Evolutionary conservation across 768 basidiomycete species (phyloP).

Genomic region (Podaxis sp.): DNA sequence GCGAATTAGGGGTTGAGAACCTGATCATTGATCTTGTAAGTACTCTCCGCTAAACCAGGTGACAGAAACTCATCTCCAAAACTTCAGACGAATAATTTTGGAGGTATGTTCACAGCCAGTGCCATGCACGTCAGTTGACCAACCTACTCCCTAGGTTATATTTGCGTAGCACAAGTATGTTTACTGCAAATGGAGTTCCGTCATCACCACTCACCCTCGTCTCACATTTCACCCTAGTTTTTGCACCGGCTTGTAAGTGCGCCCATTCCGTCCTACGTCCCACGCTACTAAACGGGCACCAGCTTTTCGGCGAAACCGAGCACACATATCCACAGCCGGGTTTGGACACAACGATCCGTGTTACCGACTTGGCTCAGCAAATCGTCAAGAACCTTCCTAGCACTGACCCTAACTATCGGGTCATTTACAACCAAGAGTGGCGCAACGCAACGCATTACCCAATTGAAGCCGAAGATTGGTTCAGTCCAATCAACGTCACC

Average conservation of each 20-base stretch:
- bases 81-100: constrained; percentile 44
- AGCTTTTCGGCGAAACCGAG: constrained; percentile 52
- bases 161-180: constrained; percentile 60
- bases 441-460: constrained; percentile 42
- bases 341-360: constrained; percentile 49
- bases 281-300: constrained; percentile 3
- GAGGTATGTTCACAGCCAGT: constrained; percentile 26
- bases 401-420: constrained; percentile 41
- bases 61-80: not conserved
- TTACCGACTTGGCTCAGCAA: constrained; percentile 47
- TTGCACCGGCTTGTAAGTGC: constrained; percentile 43
- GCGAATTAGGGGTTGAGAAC: constrained; percentile 45
- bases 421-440: constrained; percentile 54
- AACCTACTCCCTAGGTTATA: constrained; percentile 36
- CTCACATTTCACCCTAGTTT: constrained; percentile 29
- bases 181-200: not conserved
- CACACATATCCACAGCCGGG: constrained; percentile 57
- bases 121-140: not conserved
- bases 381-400: constrained; percentile 40
- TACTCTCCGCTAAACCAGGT: constrained; percentile 3
- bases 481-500: constrained; percentile 38
- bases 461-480: constrained; percentile 46
- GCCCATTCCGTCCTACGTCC: not conserved
- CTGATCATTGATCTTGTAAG: constrained; percentile 60
- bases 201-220: constrained; percentile 7